Evolutionary conservation across 768 basidiomycete genomes (phyloP).

Genomic region (Galerina sulciceps): DNA sequence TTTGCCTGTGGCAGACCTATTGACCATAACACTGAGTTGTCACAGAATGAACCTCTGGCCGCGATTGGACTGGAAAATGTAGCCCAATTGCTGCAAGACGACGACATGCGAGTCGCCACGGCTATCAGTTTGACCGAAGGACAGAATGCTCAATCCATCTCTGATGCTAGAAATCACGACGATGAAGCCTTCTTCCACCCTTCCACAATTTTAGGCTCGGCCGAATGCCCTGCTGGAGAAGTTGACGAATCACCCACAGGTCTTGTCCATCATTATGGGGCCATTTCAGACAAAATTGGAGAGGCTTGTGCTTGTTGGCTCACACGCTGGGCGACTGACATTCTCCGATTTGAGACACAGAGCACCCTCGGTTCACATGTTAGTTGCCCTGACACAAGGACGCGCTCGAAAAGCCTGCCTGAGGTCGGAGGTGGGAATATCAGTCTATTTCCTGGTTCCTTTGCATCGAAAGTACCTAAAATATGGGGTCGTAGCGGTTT

Average conservation of each 20-base stretch:
- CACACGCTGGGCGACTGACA: conserved; percentile 81
- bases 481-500: conserved; percentile 83
- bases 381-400: conserved; percentile 2
- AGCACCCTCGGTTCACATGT: neutral
- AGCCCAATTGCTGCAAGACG: conserved; percentile 52
- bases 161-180: neutral
- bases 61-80: conserved; percentile 75
- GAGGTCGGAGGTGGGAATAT: conserved; percentile 12
- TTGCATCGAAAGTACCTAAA: conserved; percentile 37
- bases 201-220: conserved; percentile 8
- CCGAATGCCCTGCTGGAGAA: conserved; percentile 21
- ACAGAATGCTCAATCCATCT: conserved; percentile 14
- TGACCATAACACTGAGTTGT: conserved; percentile 34
- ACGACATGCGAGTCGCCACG: conserved; percentile 14
- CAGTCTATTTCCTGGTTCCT: neutral
- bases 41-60: conserved; percentile 51
- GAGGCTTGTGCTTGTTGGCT: conserved; percentile 91
- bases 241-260: conserved; percentile 14
- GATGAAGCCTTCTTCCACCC: neutral
- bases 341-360: conserved; percentile 63
- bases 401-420: conserved; percentile 21
- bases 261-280: conserved; percentile 73
- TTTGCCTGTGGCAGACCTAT: conserved; percentile 82
- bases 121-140: conserved; percentile 15
- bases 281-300: conserved; percentile 89